Evolutionary conservation across 208 protist species (phyloP), one percentile per base, ranked within the genome.

Genomic region (Angomonas ambiguus): DNA sequence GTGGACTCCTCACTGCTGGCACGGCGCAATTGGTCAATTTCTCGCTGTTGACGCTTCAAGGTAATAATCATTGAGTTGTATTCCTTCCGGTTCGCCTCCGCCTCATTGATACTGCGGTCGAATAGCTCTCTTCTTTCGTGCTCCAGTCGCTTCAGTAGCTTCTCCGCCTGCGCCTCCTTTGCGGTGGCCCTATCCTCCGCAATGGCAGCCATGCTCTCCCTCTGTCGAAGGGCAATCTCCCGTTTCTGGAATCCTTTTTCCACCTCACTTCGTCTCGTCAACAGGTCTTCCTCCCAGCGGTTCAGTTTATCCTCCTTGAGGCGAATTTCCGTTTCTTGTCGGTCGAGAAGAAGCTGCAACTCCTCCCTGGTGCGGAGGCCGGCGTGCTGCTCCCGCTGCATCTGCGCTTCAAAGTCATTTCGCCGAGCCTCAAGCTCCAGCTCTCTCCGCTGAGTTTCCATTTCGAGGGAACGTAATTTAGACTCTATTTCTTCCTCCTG

Each of bases 381-480:
- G 24, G 71, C 49, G n/a, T 69, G 56, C 11, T 56, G 51, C 51
- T 77, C 71, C 25, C 71, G 67, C 63, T 70, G 71, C 38, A 65
- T 55, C 49, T 60, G 22, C 1, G 57, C 51, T 45, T 85, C 75
- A 31, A 57, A 41, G 61, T 76, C 75, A 48, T 51, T 71, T 8
- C 33, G 20, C 28, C 76, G 70, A 27, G 63, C 35, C 0, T 58
- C 33, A 11, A 62, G 13, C 34, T 74, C 62, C 28, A 69, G 8
- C 25, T 74, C 62, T 5, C 42, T 22, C 58, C 67, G 67, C 62
- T 74, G 57, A 27, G 69, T 24, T 61, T 76, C 62, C 69, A 79
- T 53, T 34, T 74, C 67, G 58, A 69, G 45, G 55, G 57, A 24
- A 51, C 66, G 35, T 58, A 11, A 33, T 5, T 30, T 13, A 10